A percentile compares a stretch with the other conserved stretches of the same genome.
Evolutionary conservation across 2,329 filamentous ascomycete genomes (phyloP).

Genomic region (Fusarium euwallaceae): DNA sequence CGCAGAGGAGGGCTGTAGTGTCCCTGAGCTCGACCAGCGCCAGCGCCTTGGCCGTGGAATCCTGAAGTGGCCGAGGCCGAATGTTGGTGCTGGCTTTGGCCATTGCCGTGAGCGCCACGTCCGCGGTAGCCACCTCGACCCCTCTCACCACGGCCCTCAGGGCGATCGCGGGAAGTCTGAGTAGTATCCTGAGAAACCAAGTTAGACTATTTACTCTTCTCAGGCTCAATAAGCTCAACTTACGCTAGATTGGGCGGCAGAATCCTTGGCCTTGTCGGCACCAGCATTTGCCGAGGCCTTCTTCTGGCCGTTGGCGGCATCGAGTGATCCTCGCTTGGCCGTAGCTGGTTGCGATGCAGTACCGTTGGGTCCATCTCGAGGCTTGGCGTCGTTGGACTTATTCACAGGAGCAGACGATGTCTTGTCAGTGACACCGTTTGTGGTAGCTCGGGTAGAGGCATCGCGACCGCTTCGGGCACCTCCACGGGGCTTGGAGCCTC

Average conservation of each 20-base stretch:
- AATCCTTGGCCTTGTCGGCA: constrained; percentile 59
- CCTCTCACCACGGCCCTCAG: constrained; percentile 56
- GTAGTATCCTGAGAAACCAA: constrained; percentile 43
- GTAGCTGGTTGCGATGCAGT: constrained; percentile 53
- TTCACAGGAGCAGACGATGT: constrained; percentile 44
- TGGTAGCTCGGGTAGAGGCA: constrained; percentile 54
- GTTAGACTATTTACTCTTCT: constrained; percentile 4
- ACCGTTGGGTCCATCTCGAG: constrained; percentile 57
- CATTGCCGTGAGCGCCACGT: constrained; percentile 59
- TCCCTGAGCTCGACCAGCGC: constrained; percentile 51
- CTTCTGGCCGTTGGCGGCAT: constrained; percentile 56
- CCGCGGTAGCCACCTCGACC: constrained; percentile 61
- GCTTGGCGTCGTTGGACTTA: constrained; percentile 52
- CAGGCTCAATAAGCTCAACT: constrained; percentile 45
- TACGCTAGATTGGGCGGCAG: constrained; percentile 54
- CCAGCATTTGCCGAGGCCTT: constrained; percentile 55
- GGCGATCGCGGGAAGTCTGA: constrained; percentile 48
- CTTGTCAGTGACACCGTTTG: constrained; percentile 56
- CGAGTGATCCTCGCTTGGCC: constrained; percentile 61
- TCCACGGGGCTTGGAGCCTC: constrained; percentile 64
- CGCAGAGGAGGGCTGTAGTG: constrained; percentile 61
- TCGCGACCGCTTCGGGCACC: constrained; percentile 58
- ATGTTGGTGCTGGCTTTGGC: constrained; percentile 53
- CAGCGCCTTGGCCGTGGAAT: constrained; percentile 53
- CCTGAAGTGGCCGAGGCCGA: constrained; percentile 38